Evolutionary conservation across 371 early-diverging fungal species (phyloP), one percentile per base, ranked within the genome.

Genomic region (Mucor racemosus): DNA sequence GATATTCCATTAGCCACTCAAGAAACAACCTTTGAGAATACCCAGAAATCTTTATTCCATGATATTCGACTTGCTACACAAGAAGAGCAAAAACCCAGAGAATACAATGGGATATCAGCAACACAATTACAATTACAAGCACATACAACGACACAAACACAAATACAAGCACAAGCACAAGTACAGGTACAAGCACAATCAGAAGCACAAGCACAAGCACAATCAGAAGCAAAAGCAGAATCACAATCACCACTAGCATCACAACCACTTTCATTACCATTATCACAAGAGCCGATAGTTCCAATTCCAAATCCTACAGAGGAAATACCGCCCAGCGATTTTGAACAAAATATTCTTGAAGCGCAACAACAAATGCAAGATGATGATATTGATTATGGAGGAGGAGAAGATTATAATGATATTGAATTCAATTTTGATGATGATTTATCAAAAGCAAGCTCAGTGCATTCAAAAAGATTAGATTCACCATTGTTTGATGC

Each of bases 11-110:
- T 53, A 17, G 46, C 19, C 10, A 48, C 15, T 15, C 48, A 62
- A 62, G 53, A 44, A 44, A n/a, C 44, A 44, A 17, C 17, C 7
- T 44, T 17, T 17, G 44, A 7, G n/a, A 44, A 44, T 17, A 44
- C 44, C 1, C 44, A 44, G 17, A 44, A 48, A 34, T 17, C 34
- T 3, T 8, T 34, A 19, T 34, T 62, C 26, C 15, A 62, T 9
- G 53, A 50, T 50, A 48, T 35, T 13, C 17, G 11, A 36, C 19
- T 62, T 50, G 62, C 46, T 42, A 57, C 58, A 57, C 36, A 57
- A 57, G 60, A 33, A 15, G 38, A 14, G 39, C 63, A 9, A 63
- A 35, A 31, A 55, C 35, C 1, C 40, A 26, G 36, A 63, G 40
- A 39, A 14, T 17, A 26, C 3, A 3, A 26, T 26, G 26, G 26